These are phyloP conservation scores for Candida gigantensis DNA, from an alignment of 1,139 yeast species.

Conservation along the genomic window DNA sequence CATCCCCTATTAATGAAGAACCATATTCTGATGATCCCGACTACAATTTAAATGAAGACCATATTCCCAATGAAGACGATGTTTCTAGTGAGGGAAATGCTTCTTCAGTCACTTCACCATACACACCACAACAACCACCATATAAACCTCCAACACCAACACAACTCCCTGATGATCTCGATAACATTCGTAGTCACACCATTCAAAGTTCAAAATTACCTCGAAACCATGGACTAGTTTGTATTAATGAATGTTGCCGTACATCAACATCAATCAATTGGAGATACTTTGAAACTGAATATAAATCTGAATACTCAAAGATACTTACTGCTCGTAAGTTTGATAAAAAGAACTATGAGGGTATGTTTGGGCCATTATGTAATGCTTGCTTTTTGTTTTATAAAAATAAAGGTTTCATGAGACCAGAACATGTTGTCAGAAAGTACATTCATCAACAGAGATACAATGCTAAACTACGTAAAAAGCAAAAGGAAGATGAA, in stretches of 20 bases:
- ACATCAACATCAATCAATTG: slow-evolving; percentile 45
- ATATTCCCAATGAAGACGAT: slow-evolving; percentile 19
- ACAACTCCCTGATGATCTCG: slow-evolving; percentile 37
- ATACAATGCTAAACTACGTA: slow-evolving; percentile 31
- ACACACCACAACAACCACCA: slow-evolving; percentile 45
- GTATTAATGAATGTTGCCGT: slow-evolving; percentile 47
- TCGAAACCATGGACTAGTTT: slow-evolving; percentile 40
- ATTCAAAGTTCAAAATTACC: slow-evolving; percentile 42
- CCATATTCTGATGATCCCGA: slow-evolving; percentile 22
- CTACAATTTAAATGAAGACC: slow-evolving; percentile 20
- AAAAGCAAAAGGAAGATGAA: slow-evolving; percentile 23
- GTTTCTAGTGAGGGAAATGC: slow-evolving; percentile 10
- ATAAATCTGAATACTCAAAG: slow-evolving; percentile 40
- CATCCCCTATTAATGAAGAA: slow-evolving; percentile 46
- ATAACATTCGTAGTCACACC: slow-evolving; percentile 46
- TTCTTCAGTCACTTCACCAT: slow-evolving; percentile 35
- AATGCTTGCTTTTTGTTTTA: slow-evolving; percentile 52
- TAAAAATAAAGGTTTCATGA: slow-evolving; percentile 52
- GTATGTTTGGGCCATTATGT: slow-evolving; percentile 54
- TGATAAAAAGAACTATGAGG: slow-evolving; percentile 45
- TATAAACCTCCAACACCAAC: slow-evolving; percentile 18
- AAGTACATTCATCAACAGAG: slow-evolving; percentile 50
- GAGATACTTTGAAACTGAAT: slow-evolving; percentile 49
- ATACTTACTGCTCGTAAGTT: slow-evolving; percentile 42
- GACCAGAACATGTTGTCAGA: slow-evolving; percentile 50